These are phyloP conservation scores for Fusarium virguliforme DNA, from an alignment of 2,329 filamentous ascomycete species.

Conservation along the genomic window DNA sequence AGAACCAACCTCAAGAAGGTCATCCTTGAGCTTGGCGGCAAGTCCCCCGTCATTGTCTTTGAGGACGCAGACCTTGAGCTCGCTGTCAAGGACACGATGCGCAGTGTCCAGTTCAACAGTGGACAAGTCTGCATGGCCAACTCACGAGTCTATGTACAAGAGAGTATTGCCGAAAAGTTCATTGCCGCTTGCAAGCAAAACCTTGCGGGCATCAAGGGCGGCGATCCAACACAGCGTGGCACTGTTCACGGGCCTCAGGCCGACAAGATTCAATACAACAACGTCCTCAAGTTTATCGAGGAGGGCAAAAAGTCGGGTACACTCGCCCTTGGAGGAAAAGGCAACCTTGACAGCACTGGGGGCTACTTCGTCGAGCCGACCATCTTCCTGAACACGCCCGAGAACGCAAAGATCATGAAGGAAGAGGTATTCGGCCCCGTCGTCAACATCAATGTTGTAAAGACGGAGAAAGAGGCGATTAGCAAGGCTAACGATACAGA, in stretches of 20 bases:
- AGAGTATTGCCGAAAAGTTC: constrained; percentile 58
- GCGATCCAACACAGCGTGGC: constrained; percentile 17
- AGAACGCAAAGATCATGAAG: constrained; percentile 64
- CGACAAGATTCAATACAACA: constrained; percentile 36
- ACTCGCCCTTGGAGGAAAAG: constrained; percentile 27
- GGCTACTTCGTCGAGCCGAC: constrained; percentile 42
- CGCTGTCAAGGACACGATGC: constrained; percentile 64
- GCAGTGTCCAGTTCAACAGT: constrained; percentile 67
- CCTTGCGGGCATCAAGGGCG: constrained; percentile 13
- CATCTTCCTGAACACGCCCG: constrained; percentile 44
- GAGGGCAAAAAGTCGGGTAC: constrained; percentile 37
- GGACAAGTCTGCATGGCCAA: constrained; percentile 75
- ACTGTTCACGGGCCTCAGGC: constrained; percentile 39
- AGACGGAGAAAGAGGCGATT: constrained; percentile 55
- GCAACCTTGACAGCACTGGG: constrained; percentile 15
- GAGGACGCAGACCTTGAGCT: constrained; percentile 62
- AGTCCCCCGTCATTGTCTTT: constrained; percentile 76
- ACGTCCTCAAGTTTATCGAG: constrained; percentile 31
- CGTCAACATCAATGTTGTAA: constrained; percentile 67
- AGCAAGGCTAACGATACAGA: constrained; percentile 61
- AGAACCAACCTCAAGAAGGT: constrained; percentile 76
- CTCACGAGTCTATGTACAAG: constrained; percentile 71
- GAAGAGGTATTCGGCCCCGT: constrained; percentile 79
- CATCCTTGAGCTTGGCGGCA: constrained; percentile 78
- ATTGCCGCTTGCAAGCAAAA: constrained; percentile 23